Conservation (phyloP, 768 basidiomycete genomes). For the Suillus weaverae region DNA sequence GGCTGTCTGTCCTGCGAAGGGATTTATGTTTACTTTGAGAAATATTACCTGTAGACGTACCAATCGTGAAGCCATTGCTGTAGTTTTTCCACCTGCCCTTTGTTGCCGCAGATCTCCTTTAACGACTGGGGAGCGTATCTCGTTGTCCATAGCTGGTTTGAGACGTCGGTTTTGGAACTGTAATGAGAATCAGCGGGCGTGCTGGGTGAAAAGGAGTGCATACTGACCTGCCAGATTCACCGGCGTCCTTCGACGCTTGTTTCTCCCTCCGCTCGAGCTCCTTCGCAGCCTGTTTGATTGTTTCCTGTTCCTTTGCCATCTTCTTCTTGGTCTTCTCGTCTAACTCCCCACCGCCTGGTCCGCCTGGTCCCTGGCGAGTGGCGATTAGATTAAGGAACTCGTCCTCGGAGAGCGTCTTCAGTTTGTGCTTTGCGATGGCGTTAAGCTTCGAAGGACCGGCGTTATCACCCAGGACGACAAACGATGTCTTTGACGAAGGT, state of each 20-base stretch:
- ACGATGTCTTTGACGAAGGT: constrained; percentile 88
- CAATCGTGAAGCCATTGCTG: constrained; percentile 86
- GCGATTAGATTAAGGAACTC: constrained; percentile 82
- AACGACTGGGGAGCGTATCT: constrained; percentile 87
- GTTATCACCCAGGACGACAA: constrained; percentile 83
- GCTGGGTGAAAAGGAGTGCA: not conserved
- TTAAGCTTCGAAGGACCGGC: constrained; percentile 90
- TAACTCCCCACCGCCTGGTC: constrained; percentile 37
- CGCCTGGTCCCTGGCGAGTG: constrained; percentile 56
- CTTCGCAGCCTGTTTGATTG: constrained; percentile 69
- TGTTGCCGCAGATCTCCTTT: constrained; percentile 96
- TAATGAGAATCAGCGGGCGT: not conserved
- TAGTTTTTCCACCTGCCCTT: constrained; percentile 85
- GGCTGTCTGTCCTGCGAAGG: constrained; percentile 62
- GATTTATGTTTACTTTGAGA: not conserved
- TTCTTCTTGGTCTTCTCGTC: constrained; percentile 85
- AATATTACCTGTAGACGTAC: constrained; percentile 42
- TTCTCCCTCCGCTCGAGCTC: constrained; percentile 79
- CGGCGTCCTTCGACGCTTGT: constrained; percentile 40
- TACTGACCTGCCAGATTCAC: constrained; percentile 21
- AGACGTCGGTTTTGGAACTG: constrained; percentile 42
- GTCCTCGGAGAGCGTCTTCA: constrained; percentile 82
- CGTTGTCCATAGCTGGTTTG: constrained; percentile 88
- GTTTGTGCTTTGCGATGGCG: constrained; percentile 77
- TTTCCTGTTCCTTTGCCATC: constrained; percentile 75